Evolutionary conservation across 116 monocot species (phyloP).

Genomic region (Dioscorea cayenensis): DNA sequence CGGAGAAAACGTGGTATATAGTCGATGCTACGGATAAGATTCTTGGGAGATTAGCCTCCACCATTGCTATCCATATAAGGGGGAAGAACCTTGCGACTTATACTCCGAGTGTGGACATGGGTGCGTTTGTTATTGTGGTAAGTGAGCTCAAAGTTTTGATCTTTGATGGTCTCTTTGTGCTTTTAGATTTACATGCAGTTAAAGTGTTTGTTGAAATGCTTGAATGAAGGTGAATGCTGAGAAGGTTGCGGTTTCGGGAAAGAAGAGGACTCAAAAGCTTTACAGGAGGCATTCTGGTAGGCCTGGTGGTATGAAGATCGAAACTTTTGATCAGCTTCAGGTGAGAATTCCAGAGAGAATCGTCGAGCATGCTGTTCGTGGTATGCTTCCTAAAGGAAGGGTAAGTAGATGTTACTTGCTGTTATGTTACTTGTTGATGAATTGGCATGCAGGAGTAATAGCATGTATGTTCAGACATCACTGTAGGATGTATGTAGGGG

Average conservation of each 20-base stretch:
- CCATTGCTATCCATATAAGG: slow-evolving; percentile 85
- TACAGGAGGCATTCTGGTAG: slow-evolving; percentile 96
- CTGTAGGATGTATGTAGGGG: too few relatives aligned
- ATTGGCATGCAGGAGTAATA: background rate
- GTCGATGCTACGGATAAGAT: slow-evolving; percentile 93
- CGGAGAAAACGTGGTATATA: slow-evolving; percentile 88
- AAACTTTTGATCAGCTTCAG: slow-evolving; percentile 93
- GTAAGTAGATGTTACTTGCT: slow-evolving; percentile 30
- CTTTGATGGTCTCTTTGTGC: background rate
- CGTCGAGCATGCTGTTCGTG: slow-evolving; percentile 85
- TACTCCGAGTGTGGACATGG: slow-evolving; percentile 96
- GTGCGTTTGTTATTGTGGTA: slow-evolving; percentile 93
- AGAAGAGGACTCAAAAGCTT: slow-evolving; percentile 78
- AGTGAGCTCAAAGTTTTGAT: background rate
- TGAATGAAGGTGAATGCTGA: slow-evolving; percentile 76
- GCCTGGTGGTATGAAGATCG: slow-evolving; percentile 84
- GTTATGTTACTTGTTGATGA: background rate
- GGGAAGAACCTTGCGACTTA: slow-evolving; percentile 86
- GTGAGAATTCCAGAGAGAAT: slow-evolving; percentile 92
- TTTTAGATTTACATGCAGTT: background rate
- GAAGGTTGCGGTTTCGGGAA: slow-evolving; percentile 90
- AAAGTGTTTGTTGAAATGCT: background rate
- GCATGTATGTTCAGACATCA: background rate
- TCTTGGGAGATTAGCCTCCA: slow-evolving; percentile 75
- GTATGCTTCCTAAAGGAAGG: slow-evolving; percentile 96